Base-by-base conservation (phyloP, 257 asterid species). In the Ligustrum vulgare region DNA sequence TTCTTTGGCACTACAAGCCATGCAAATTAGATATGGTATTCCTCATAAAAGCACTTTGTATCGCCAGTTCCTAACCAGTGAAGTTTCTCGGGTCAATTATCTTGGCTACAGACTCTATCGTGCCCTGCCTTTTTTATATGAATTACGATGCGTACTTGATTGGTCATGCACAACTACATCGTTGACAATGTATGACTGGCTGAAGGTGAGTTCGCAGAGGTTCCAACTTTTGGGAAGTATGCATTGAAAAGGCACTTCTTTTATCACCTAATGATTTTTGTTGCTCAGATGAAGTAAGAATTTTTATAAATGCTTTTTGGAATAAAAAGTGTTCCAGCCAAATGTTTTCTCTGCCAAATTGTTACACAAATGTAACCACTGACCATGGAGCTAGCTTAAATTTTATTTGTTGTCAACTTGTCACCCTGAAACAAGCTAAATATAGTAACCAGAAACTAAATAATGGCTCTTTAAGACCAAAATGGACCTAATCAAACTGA, bases 161-260 rank as follows among this genome's bases (percentile, higher is more conserved):
- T 95, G 99, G 99, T 95, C 99, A 25, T 93, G 98, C 89, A 95
- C 99, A 6, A 80, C 87, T 12, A 95, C 98, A 56, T 89, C 99
- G 28, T 84, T 95, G 86, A 95, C 97, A 16, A 95, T 95, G 99
- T 95, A 95, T 77, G 99, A 95, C 85, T 95, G 98, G 99, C 89
- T 95, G 83, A 95, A 95, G 98, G 99, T 95, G 77, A 82, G 91
- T 32, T 80, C 79, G 28, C 73, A 74, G 36, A 72, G 20, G 51
- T 76, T 67, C 33, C 47, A 11, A n/a, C 13, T n/a, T 18, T 18
- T 54, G 35, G 72, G 60, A 69, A 37, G 15, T 41, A 4, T 54
- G 63, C 25, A 54, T 54, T 18, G 11, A 15, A 54, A 54, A 54
- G 63, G 31, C 63, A 54, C 63, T 20, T 28, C 11, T 54, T 54